Percentiles rank a stretch among this genome's conserved stretches.
phyloP scores from a whole-genome alignment of 108 stramenopile species.

The Skeletonema potamos region DNA sequence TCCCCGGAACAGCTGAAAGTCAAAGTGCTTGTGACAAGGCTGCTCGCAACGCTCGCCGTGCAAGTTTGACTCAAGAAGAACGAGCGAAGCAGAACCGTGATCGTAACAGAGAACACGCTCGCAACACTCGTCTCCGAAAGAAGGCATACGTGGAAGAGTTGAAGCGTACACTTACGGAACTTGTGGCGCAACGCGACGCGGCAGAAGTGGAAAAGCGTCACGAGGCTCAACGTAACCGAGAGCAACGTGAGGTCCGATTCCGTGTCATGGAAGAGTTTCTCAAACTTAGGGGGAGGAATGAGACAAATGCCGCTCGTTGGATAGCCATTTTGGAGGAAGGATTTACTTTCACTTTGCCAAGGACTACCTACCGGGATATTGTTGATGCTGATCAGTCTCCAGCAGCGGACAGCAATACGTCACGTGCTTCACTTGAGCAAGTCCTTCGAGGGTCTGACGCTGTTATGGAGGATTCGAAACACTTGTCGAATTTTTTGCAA shows the following conservation, averaged over 20 bases:
- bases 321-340: slow-evolving; percentile 80
- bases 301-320: slow-evolving; percentile 74
- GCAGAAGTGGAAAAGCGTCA: slow-evolving; percentile 68
- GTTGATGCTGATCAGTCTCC: slow-evolving; percentile 30
- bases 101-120: slow-evolving; percentile 92
- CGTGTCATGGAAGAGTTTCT: slow-evolving; percentile 86
- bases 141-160: slow-evolving; percentile 95
- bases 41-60: slow-evolving; percentile 61
- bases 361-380: slow-evolving; percentile 63
- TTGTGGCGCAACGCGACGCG: slow-evolving; percentile 79
- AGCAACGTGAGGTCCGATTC: slow-evolving; percentile 82
- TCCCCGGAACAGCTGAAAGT: slow-evolving; percentile 17
- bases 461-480: slow-evolving; percentile 69
- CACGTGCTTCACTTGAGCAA: slow-evolving; percentile 49
- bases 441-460: slow-evolving; percentile 57
- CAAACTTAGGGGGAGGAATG: slow-evolving; percentile 74
- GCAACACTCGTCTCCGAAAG: slow-evolving; percentile 90
- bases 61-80: slow-evolving; percentile 84
- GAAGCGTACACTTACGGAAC: slow-evolving; percentile 82
- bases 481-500: slow-evolving; percentile 59
- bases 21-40: slow-evolving; percentile 50
- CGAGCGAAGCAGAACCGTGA: slow-evolving; percentile 89
- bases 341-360: slow-evolving; percentile 74
- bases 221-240: slow-evolving; percentile 65
- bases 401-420: background rate